These are phyloP conservation scores for Mytilinidion resinicola DNA, from an alignment of 495 filamentous ascomycete genomes.

Conservation along the genomic window DNA sequence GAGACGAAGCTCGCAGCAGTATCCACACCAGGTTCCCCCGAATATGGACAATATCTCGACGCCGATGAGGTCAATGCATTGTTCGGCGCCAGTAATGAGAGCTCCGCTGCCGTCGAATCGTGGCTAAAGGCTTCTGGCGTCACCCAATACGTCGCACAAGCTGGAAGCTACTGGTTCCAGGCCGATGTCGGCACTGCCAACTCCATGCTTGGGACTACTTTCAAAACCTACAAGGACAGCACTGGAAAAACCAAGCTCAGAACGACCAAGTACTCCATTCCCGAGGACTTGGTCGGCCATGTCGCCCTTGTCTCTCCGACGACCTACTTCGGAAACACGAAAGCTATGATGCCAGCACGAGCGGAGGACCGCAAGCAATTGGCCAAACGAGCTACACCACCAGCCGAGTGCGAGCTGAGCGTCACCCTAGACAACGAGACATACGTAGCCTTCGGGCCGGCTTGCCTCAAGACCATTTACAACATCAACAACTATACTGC, in stretches of 20 bases:
- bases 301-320: constrained; percentile 44
- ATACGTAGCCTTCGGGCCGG: constrained; percentile 42
- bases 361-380: too few species aligned
- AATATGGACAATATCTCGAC: constrained; percentile 41
- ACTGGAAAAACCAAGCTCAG: constrained; percentile 35
- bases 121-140: constrained; percentile 39
- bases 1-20: too few species aligned
- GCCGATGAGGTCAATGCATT: constrained; percentile 34
- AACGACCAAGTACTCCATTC: constrained; percentile 45
- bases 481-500: constrained; percentile 46
- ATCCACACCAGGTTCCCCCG: too few species aligned
- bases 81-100: constrained; percentile 29
- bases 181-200: constrained; percentile 34
- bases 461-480: constrained; percentile 50
- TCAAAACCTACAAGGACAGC: constrained; percentile 34
- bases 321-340: too few species aligned
- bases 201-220: constrained; percentile 37
- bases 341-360: too few species aligned
- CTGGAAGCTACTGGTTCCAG: constrained; percentile 30
- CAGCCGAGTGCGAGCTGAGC: constrained; percentile 17
- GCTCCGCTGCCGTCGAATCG: constrained; percentile 30
- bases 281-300: constrained; percentile 45
- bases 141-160: neutral
- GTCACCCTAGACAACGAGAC: constrained; percentile 41
- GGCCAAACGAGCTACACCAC: neutral